These are phyloP conservation scores for Torulaspora franciscae DNA, from an alignment of 805 yeast genomes.

Conservation along the genomic window DNA sequence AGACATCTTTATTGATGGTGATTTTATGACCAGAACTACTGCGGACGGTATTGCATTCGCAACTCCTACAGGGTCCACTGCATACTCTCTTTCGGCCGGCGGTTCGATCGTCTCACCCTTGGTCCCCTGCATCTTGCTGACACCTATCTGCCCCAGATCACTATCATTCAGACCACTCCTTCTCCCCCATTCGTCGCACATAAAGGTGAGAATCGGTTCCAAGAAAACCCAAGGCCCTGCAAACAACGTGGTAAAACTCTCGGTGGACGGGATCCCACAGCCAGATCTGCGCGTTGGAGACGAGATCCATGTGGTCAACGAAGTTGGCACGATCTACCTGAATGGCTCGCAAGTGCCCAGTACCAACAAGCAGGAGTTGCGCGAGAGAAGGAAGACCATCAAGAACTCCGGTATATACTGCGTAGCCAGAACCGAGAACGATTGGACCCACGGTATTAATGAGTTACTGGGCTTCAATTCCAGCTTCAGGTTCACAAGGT, in stretches of 20 bases:
- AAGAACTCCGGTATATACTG: constrained; percentile 72
- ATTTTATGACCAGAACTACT: constrained; percentile 79
- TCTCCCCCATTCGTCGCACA: constrained; percentile 72
- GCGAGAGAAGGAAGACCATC: constrained; percentile 18
- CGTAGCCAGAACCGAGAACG: constrained; percentile 73
- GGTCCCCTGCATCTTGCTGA: constrained; percentile 73
- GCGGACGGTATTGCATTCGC: constrained; percentile 85
- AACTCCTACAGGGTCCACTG: constrained; percentile 95
- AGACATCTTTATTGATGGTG: constrained; percentile 81
- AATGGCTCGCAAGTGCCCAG: constrained; percentile 49
- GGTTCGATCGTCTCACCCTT: constrained; percentile 90
- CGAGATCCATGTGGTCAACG: constrained; percentile 66
- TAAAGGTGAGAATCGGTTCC: constrained; percentile 56
- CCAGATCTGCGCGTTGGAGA: constrained; percentile 68
- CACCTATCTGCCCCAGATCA: constrained; percentile 91
- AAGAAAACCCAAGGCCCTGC: constrained; percentile 39
- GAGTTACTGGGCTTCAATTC: constrained; percentile 85
- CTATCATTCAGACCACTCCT: constrained; percentile 85
- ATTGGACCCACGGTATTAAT: constrained; percentile 89
- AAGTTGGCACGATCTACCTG: constrained; percentile 54
- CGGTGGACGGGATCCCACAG: constrained; percentile 81
- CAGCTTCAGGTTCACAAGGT: constrained; percentile 53
- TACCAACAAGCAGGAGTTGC: constrained; percentile 15
- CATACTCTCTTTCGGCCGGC: constrained; percentile 83
- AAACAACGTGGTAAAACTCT: constrained; percentile 49